Conservation (phyloP, 164 flowering plant species). For the Piper longum region DNA sequence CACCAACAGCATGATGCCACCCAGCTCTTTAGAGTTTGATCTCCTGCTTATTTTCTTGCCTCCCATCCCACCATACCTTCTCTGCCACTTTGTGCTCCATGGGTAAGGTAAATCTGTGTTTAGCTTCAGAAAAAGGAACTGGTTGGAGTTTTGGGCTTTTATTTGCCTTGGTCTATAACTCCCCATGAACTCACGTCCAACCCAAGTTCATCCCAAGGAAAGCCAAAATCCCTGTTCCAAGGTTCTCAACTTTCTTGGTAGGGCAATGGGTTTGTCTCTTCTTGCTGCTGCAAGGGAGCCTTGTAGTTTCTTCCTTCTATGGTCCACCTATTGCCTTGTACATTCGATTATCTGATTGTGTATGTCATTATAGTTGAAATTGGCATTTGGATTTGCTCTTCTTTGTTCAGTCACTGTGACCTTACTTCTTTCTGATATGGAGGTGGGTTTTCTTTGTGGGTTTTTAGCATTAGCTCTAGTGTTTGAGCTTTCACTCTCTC, state of each 20-base stretch:
- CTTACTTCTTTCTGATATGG: conserved; percentile 22
- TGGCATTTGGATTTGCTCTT: too few species aligned
- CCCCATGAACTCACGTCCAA: background rate
- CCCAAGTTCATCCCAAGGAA: background rate
- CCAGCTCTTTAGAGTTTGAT: conserved; percentile 11
- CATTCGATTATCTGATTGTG: too few species aligned
- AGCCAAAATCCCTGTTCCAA: background rate
- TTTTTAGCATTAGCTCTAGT: conserved; percentile 29
- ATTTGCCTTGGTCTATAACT: background rate
- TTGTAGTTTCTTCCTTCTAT: background rate
- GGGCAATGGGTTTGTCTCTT: too few species aligned
- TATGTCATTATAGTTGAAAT: too few species aligned
- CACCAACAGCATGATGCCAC: conserved; percentile 17
- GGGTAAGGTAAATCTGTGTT: background rate
- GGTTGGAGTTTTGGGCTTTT: background rate
- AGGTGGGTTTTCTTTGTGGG: conserved; percentile 20
- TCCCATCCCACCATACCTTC: conserved; percentile 15
- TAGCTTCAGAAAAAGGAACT: background rate
- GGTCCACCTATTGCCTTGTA: background rate
- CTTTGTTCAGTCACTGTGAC: too few species aligned
- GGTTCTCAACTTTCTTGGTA: background rate
- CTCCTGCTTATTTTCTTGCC: conserved; percentile 7
- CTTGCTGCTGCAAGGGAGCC: background rate
- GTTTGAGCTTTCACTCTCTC: conserved; percentile 29
- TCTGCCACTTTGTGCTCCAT: conserved; percentile 1